These are phyloP conservation scores for Hypoxylon sp. DNA, from an alignment of 2,329 filamentous ascomycete genomes.

Conservation along the genomic window DNA sequence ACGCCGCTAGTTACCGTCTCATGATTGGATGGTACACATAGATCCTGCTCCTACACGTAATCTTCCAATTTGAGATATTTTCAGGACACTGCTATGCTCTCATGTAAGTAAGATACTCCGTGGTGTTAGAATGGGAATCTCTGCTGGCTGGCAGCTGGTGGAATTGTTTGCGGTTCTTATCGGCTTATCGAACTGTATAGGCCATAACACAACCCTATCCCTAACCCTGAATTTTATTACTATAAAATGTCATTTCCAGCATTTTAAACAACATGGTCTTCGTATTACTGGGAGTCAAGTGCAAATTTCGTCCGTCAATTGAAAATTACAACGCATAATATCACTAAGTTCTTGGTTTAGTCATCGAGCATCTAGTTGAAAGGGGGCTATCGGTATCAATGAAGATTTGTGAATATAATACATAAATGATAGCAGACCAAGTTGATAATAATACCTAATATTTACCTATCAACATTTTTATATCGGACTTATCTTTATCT, in stretches of 20 bases:
- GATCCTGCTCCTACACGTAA: conserved; percentile 5
- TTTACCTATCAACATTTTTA: background rate
- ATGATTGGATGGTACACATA: conserved; percentile 5
- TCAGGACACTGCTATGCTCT: background rate
- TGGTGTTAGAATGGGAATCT: background rate
- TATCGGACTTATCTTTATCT: background rate
- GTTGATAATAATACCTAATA: background rate
- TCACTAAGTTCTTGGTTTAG: too few species aligned
- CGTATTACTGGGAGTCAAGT: too few species aligned
- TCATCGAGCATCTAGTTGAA: too few species aligned
- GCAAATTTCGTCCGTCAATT: too few species aligned
- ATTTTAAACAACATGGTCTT: too few species aligned
- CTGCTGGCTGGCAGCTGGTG: conserved; percentile 10
- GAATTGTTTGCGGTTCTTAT: conserved; percentile 4
- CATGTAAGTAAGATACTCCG: conserved; percentile 23
- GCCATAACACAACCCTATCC: conserved; percentile 1
- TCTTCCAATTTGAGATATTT: conserved; percentile 13
- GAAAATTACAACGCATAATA: too few species aligned
- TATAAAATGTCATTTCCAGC: too few species aligned
- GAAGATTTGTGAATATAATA: too few species aligned
- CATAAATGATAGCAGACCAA: too few species aligned
- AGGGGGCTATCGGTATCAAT: too few species aligned
- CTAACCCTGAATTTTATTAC: conserved; percentile 1
- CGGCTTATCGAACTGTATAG: conserved; percentile 12
- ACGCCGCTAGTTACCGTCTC: background rate